Base-by-base conservation (phyloP, 495 filamentous ascomycete species). In the Umbilicaria muhlenbergii region DNA sequence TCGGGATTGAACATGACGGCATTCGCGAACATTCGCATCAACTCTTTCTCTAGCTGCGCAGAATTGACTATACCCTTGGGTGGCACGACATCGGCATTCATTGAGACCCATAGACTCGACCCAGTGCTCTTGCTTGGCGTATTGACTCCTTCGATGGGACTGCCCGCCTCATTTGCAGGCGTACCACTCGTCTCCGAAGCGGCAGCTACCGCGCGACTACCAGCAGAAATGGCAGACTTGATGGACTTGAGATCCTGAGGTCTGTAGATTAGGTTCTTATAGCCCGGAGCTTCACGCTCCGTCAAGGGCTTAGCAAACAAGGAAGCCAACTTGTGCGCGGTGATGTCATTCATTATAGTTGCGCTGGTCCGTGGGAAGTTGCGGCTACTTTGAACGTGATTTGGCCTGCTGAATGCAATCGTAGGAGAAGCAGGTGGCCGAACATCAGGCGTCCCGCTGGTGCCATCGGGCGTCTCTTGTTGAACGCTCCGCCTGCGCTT, bases 11-110 rank as follows among this genome's bases (percentile, higher is more conserved):
- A 98, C 91, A 96, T 95, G 55, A 94, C 78, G 12, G 89, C 89
- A 54, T 98, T 98, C 40, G 84, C 81, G 54, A 95, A 95, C 81
- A 96, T 94, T 51, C 89, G 83, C 49, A 91, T 86, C n/a, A 98
- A 60, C 56, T 95, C 89, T 50, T 89, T 86, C 56, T 98, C 91
- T 12, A 98, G 67, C 57, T 98, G 91, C 3, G 78, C 73, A n/a
- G 78, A 83, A 62, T 96, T 98, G 57, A 98, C 83, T 45, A 98
- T 92, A 5, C 77, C 86, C 52, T 80, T 83, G 2, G 91, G 91
- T 14, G 91, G 89, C 12, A 88, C 64, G 36, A 94, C 62, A 36
- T 92, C 80, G 16, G 61, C 58, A 28, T 62, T 61, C 41, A 48
- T 45, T 3, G 47, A 39, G 18, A 56, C 43, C 65, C 72, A 74